Evolutionary conservation across 345 rosid genomes (phyloP).

Genomic region (Cochlearia excelsa): DNA sequence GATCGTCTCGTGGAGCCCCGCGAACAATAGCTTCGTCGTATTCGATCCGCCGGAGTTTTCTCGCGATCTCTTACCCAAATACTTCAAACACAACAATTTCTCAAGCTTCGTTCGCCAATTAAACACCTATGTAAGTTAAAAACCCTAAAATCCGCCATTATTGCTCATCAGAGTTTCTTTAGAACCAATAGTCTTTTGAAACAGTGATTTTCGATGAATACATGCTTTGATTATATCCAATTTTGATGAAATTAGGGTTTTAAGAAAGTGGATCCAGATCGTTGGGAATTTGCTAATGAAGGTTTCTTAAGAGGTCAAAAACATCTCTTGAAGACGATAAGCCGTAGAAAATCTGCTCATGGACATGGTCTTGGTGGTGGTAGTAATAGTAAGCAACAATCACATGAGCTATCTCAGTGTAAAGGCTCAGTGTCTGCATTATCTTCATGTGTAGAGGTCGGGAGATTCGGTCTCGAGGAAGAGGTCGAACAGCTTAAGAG

Average conservation of each 20-base stretch:
- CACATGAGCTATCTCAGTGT: slow-evolving; percentile 32
- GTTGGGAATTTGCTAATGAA: slow-evolving; percentile 40
- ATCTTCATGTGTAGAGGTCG: slow-evolving; percentile 56
- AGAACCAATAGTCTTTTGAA: no score
- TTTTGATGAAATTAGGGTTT: slow-evolving; percentile 27
- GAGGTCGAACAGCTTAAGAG: slow-evolving; percentile 61
- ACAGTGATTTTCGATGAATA: no score
- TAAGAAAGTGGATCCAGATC: slow-evolving; percentile 52
- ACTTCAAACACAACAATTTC: slow-evolving; percentile 90
- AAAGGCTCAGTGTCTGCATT: slow-evolving; percentile 35
- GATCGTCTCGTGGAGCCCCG: slow-evolving; percentile 74
- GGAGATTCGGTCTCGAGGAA: slow-evolving; percentile 54
- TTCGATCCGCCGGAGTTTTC: slow-evolving; percentile 91
- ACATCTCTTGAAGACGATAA: slow-evolving; percentile 43
- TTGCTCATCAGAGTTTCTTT: no score
- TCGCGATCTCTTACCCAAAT: slow-evolving; percentile 70
- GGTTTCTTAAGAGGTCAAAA: slow-evolving; percentile 42
- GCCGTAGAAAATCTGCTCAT: slow-evolving; percentile 45
- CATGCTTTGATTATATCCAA: background rate
- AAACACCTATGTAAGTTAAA: slow-evolving; percentile 64
- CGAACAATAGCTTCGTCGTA: slow-evolving; percentile 79
- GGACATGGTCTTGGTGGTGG: slow-evolving; percentile 35
- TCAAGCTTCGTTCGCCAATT: slow-evolving; percentile 90
- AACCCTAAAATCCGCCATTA: background rate
- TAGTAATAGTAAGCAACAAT: slow-evolving; percentile 22